Percentiles rank a stretch among this genome's conserved stretches.
Evolutionary conservation across 148 eudicot genomes (phyloP).

Genomic region (Cornus controversa): DNA sequence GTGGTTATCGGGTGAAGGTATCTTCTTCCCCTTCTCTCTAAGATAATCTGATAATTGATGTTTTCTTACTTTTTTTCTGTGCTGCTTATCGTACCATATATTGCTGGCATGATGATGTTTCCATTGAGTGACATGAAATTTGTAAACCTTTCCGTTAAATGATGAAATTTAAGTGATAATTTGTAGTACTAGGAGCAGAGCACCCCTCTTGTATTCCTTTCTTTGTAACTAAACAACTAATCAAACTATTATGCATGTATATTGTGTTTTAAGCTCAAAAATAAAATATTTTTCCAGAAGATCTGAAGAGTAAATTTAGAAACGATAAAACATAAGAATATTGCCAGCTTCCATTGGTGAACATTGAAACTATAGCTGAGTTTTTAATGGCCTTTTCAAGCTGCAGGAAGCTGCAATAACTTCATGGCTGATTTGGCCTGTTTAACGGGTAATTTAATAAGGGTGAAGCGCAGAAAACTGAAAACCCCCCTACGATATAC

Average conservation of each 20-base stretch:
- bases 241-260: background rate
- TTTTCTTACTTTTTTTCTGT: background rate
- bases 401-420: too few species aligned
- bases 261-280: background rate
- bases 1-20: slow-evolving; percentile 90
- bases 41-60: background rate
- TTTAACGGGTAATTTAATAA: too few species aligned
- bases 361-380: too few species aligned
- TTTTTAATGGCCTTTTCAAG: too few species aligned
- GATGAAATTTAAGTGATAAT: background rate
- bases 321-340: too few species aligned
- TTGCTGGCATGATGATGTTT: slow-evolving; percentile 2
- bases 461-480: too few species aligned
- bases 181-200: background rate
- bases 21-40: slow-evolving; percentile 1
- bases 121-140: background rate
- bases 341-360: background rate
- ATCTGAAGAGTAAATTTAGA: too few species aligned
- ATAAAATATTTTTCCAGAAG: background rate
- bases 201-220: background rate
- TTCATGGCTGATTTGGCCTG: background rate
- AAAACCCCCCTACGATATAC: too few species aligned
- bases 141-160: too few species aligned
- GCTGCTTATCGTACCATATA: background rate
- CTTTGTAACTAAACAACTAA: background rate